Evolutionary conservation across 805 yeast genomes (phyloP), one percentile per base, ranked within the genome.

Genomic region (Wickerhamomyces hampshirensis): DNA sequence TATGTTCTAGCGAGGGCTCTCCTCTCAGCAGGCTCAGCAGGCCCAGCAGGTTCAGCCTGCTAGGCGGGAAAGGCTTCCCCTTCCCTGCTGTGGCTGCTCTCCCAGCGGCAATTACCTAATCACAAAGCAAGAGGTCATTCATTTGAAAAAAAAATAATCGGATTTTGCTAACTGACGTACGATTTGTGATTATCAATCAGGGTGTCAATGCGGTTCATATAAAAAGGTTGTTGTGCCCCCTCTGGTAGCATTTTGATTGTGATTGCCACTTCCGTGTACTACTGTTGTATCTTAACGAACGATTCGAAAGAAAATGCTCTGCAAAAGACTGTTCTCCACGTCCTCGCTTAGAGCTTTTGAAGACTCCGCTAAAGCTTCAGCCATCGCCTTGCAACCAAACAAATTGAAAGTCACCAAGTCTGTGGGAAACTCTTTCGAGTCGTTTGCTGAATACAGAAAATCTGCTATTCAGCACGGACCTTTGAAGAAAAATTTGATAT

Each of bases 381-480:
- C 56, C 12, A 43, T 42, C 7, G 49, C 49, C 3, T 27, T 44
- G 16, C 43, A 51, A 26, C 29, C 39, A 26, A 31, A 30, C 27
- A 29, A 37, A 31, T 23, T 27, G 28, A 21, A 28, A 26, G 43
- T 34, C 33, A 43, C 18, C 23, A 29, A 23, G 18, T 26, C 31
- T 16, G 28, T 54, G 4, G 65, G 68, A 12, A 59, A 62, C 49
- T 57, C 66, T 1, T 62, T 61, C 42, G 38, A 37, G 9, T 55
- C 63, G 0, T 62, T 62, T 39, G 56, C 58, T 26, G 66, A 62
- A 37, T 62, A 62, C 44, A 60, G 68, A 48, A 59, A 56, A 41
- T 50, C 51, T 16, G 65, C 66, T 10, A 59, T 53, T 38, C 61
- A 60, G 30, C 63, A 61, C 39, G 68, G 68, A 15, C 68, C 66